Evolutionary conservation across 306 rosid species (phyloP).

Genomic region (Lathyrus sativus): DNA sequence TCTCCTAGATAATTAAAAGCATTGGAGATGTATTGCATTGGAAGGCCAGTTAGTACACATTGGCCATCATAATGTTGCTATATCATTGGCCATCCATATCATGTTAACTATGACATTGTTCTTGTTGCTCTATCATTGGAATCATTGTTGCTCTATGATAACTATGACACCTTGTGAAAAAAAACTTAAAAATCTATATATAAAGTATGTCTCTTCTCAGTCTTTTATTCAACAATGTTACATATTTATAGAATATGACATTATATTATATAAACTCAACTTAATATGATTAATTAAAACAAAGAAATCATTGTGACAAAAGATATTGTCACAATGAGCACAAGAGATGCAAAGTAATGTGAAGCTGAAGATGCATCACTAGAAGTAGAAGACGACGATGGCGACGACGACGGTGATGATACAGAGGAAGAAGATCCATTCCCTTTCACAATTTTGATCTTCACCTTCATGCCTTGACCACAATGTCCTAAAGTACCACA

Average conservation of each 20-base stretch:
- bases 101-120: no score
- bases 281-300: conserved; percentile 33
- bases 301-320: conserved; percentile 24
- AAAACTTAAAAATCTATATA: background rate
- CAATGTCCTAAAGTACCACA: conserved; percentile 81
- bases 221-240: background rate
- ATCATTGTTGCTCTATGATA: no score
- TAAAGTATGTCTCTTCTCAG: background rate
- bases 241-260: background rate
- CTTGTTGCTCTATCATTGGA: no score
- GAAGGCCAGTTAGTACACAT: no score
- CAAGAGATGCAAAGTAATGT: conserved; percentile 31
- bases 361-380: conserved; percentile 41
- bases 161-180: no score
- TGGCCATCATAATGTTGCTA: no score
- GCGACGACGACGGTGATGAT: conserved; percentile 28
- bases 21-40: no score
- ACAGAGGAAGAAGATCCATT: conserved; percentile 54
- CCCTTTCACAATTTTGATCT: conserved; percentile 51
- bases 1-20: no score
- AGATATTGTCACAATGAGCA: conserved; percentile 34
- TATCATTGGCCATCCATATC: no score
- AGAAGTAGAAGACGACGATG: conserved; percentile 40
- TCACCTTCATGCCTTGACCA: conserved; percentile 81
- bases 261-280: background rate